Base-by-base conservation (phyloP, 2,329 filamentous ascomycete species). In the Scytalidium sp. region DNA sequence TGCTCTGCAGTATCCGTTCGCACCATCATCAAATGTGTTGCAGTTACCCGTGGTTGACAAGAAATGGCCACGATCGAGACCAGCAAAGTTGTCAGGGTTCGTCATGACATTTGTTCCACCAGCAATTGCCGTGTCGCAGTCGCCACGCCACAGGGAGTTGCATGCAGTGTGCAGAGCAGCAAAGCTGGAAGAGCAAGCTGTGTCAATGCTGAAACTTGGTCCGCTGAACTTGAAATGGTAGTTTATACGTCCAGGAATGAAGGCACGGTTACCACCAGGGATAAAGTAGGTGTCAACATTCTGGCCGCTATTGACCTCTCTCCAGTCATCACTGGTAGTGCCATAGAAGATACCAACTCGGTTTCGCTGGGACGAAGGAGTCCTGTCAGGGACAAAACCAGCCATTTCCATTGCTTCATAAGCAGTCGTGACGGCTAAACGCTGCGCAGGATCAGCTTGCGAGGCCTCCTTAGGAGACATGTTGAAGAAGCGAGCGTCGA, bases 391-490 rank as follows among this genome's bases (percentile, higher is more conserved):
- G 9, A 90, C 85, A 60, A 88, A 86, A 1, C 88, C 88, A 25
- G 85, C 84, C 80, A 87, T 87, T 65, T 93, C 88, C 45, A 93
- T 75, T 0, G 88, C 88, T 62, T 92, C 88, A 59, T 90, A 92
- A 0, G 87, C 86, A 2, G 87, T 90, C 11, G 84, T 81, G 27
- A 93, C 70, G 2, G 86, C 85, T 57, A 92, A 75, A 56, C 88
- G 79, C 65, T 90, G 87, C 79, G 88, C 88, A 0, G 88, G 88
- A 64, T 92, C 88, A 1, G 86, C 89, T 63, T 91, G 86, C 44
- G 82, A 79, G 25, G 88, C 88, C 68, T 92, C 87, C 56, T 85
- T 81, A 6, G 87, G 87, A 21, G 87, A 90, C 84, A 92, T 90
- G 69, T 89, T 90, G 79, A 92, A 92, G 70, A 92, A 91, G 1